phyloP scores from a whole-genome alignment of 208 protist species.

The Acanthamoeba divionensis region DNA sequence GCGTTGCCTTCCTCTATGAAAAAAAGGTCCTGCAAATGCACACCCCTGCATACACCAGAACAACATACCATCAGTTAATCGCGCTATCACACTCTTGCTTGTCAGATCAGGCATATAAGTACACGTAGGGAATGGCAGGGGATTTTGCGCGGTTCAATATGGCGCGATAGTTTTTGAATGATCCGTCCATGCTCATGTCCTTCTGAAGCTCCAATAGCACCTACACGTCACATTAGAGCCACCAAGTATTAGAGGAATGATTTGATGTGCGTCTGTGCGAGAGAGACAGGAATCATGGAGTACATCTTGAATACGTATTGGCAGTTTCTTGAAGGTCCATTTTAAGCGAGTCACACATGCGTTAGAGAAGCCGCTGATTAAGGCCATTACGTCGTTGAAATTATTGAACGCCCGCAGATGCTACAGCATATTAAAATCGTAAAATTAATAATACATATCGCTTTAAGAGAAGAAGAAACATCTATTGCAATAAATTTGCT shows the following conservation, averaged over 20 bases:
- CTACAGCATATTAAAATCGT: neutral
- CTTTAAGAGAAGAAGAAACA: neutral
- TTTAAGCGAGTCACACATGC: neutral
- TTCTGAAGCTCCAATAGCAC: neutral
- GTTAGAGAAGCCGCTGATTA: neutral
- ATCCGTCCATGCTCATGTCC: neutral
- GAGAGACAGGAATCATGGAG: too few relatives aligned
- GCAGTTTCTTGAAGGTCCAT: neutral
- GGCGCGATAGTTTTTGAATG: neutral
- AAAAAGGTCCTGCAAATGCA: neutral
- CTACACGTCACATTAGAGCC: too few relatives aligned
- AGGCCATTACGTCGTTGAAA: neutral
- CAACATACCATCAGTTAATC: too few relatives aligned
- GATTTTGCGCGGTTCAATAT: neutral
- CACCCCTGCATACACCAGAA: too few relatives aligned
- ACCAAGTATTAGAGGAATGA: neutral
- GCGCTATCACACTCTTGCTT: neutral
- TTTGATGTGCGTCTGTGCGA: neutral
- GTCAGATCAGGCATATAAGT: neutral
- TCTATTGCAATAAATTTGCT: too few relatives aligned
- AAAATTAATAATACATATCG: neutral
- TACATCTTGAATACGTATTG: neutral
- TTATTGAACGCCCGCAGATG: neutral
- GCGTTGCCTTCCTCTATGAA: neutral
- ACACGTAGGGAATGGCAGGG: neutral